Evolutionary conservation across 164 flowering plant genomes (phyloP), one percentile per base, ranked within the genome.

Genomic region (Liquidambar formosana): DNA sequence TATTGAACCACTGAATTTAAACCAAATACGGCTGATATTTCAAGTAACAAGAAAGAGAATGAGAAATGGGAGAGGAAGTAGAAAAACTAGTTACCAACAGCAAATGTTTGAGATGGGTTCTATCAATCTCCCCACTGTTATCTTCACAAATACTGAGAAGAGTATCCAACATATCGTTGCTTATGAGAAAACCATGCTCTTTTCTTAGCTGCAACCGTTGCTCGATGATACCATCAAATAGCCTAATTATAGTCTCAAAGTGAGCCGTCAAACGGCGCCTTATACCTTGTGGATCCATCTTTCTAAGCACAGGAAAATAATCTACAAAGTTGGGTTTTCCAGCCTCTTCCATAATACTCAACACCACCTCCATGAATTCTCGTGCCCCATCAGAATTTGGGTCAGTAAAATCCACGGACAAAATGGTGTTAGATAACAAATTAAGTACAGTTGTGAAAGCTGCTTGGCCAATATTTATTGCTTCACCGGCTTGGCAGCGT

Each of bases 321-420:
- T 77, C 71, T 3, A 73, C 53, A 0, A 77, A 18, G 28, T 77
- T 77, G 16, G 74, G 68, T 56, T 70, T 67, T 3, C 75, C 85
- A 1, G 51, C 71, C 16, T 41, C 67, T 28, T 66, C 72, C 81
- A 71, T 71, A 0, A 69, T 38, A n/a, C 59, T 47, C 56, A 38
- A n/a, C 21, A 77, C 73, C 10, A 47, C 0, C 54, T 67, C 62
- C 25, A 47, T 75, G 27, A 76, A 70, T 25, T 77, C 76, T 10
- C 14, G 0, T 9, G 61, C 41, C 15, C 14, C 0, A 3, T 57
- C 71, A 0, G 76, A 65, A 8, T 22, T 53, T 4, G 67, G 67
- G 33, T 65, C 73, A 1, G 64, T 68, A 46, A 79, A 16, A 53
- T 82, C 76, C 26, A 70, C 65, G 0, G 85, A 82, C 54, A 82